phyloP scores from a whole-genome alignment of 202 grass and related monocot species.

The Saccharum hybrid region DNA sequence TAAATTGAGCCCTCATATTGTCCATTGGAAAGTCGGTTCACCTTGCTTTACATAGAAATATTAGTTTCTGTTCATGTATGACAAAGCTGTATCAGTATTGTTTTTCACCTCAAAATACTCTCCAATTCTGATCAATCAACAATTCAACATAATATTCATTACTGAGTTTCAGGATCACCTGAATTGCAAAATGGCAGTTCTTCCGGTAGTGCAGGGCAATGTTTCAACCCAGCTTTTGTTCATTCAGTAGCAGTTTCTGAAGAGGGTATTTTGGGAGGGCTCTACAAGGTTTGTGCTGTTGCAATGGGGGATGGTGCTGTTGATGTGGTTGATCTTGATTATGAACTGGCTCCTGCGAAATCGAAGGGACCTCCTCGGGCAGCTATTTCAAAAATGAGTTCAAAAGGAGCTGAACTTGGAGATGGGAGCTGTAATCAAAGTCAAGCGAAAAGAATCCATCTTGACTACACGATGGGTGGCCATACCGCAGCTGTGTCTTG shows the following conservation, averaged over 20 bases:
- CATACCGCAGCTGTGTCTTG: conserved; percentile 85
- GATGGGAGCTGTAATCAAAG: conserved; percentile 52
- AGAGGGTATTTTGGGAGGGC: conserved; percentile 65
- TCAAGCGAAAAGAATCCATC: conserved; percentile 63
- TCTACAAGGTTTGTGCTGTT: conserved; percentile 84
- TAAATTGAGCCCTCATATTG: conserved; percentile 24
- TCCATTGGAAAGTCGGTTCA: conserved; percentile 12
- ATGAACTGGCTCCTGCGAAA: conserved; percentile 58
- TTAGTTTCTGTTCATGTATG: conserved; percentile 28
- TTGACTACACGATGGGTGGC: conserved; percentile 76
- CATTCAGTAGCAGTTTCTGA: conserved; percentile 81
- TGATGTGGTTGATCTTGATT: conserved; percentile 88
- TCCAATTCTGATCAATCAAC: neutral
- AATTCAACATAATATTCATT: conserved; percentile 24
- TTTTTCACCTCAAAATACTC: conserved; percentile 12
- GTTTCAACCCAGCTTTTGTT: conserved; percentile 95
- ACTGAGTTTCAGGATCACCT: conserved; percentile 60
- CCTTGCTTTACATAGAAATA: conserved; percentile 15
- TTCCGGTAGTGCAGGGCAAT: conserved; percentile 62
- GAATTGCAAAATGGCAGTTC: conserved; percentile 61
- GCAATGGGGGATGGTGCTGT: conserved; percentile 89
- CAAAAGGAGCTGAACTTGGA: conserved; percentile 51
- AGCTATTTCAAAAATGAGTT: conserved; percentile 40
- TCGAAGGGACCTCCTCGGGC: conserved; percentile 48
- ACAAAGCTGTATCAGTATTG: neutral